Percentiles rank a stretch among this genome's conserved stretches.
Conservation (phyloP, 192 early-diverging fungal species). For the Lobulomyces angularis region DNA sequence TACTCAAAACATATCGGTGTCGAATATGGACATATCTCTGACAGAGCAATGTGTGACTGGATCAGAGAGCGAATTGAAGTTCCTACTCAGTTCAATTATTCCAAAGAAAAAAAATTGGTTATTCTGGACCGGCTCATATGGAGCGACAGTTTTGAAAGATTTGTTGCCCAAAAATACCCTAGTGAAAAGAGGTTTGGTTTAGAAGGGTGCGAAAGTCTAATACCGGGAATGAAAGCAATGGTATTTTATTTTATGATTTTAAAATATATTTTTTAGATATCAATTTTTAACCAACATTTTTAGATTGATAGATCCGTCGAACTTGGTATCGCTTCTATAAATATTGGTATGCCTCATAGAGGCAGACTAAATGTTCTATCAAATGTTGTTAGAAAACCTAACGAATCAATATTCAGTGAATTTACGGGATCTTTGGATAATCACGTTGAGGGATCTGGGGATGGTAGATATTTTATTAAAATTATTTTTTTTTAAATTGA, state of each 20-base stretch:
- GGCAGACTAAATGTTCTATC: slow-evolving; percentile 95
- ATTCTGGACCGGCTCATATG: slow-evolving; percentile 95
- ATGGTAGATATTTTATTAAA: slow-evolving; percentile 21
- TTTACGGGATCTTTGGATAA: slow-evolving; percentile 80
- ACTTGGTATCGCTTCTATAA: slow-evolving; percentile 84
- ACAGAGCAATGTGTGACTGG: slow-evolving; percentile 94
- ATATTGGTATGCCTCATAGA: slow-evolving; percentile 99
- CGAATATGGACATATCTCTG: slow-evolving; percentile 97
- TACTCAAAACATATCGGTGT: slow-evolving; percentile 86
- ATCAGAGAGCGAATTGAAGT: slow-evolving; percentile 84
- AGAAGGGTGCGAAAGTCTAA: slow-evolving; percentile 92
- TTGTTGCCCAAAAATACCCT: slow-evolving; percentile 91
- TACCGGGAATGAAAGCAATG: slow-evolving; percentile 96
- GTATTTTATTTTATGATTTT: slow-evolving; percentile 31
- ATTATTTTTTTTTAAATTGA: not conserved
- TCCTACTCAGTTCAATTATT: slow-evolving; percentile 77
- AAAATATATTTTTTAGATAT: not conserved
- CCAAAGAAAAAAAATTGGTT: slow-evolving; percentile 75
- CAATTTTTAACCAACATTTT: slow-evolving; percentile 8
- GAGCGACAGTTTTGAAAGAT: slow-evolving; percentile 93
- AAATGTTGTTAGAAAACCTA: slow-evolving; percentile 98
- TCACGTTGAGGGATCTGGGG: slow-evolving; percentile 89
- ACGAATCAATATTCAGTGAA: slow-evolving; percentile 97
- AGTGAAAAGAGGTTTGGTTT: slow-evolving; percentile 96
- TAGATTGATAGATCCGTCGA: slow-evolving; percentile 93